Percentiles rank a stretch among this genome's conserved stretches.
phyloP scores from a whole-genome alignment of 2,329 filamentous ascomycete species.

The Botryotinia narcissicola region DNA sequence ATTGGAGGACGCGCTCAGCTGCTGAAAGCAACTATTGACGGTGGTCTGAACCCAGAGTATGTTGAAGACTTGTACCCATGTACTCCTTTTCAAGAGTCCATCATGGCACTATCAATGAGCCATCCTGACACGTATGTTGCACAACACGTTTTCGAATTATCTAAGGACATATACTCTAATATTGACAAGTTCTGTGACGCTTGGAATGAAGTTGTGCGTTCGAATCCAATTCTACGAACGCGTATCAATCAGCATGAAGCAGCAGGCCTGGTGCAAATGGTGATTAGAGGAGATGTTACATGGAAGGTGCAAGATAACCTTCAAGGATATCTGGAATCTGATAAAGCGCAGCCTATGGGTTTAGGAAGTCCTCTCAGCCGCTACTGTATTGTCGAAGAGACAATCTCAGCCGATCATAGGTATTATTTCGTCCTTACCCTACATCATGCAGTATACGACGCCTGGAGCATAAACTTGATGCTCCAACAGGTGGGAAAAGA shows the following conservation, averaged over 20 bases:
- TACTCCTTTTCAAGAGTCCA: conserved; percentile 40
- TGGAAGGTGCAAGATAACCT: conserved; percentile 25
- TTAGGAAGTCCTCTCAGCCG: conserved; percentile 3
- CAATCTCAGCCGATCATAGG: conserved; percentile 21
- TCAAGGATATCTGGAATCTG: conserved; percentile 23
- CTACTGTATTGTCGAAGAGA: conserved; percentile 8
- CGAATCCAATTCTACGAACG: conserved; percentile 22
- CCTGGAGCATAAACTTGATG: conserved; percentile 48
- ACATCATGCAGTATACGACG: conserved; percentile 58
- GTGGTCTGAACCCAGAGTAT: background rate
- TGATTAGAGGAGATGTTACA: conserved; percentile 20
- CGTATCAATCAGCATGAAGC: conserved; percentile 34
- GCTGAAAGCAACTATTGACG: conserved; percentile 25
- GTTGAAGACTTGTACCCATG: conserved; percentile 42
- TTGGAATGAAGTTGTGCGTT: conserved; percentile 22
- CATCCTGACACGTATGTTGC: conserved; percentile 39
- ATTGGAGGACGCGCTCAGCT: conserved; percentile 24
- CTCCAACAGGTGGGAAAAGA: conserved; percentile 34
- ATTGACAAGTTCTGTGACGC: conserved; percentile 25
- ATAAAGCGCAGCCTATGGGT: conserved; percentile 1
- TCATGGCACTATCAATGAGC: conserved; percentile 40
- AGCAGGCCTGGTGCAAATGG: conserved; percentile 27
- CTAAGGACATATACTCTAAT: conserved; percentile 23
- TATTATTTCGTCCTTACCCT: conserved; percentile 50
- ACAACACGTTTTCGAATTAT: conserved; percentile 28